Evolutionary conservation across 352 stramenopile species (phyloP), one percentile per base, ranked within the genome.

Genomic region (Pythium periplocum): DNA sequence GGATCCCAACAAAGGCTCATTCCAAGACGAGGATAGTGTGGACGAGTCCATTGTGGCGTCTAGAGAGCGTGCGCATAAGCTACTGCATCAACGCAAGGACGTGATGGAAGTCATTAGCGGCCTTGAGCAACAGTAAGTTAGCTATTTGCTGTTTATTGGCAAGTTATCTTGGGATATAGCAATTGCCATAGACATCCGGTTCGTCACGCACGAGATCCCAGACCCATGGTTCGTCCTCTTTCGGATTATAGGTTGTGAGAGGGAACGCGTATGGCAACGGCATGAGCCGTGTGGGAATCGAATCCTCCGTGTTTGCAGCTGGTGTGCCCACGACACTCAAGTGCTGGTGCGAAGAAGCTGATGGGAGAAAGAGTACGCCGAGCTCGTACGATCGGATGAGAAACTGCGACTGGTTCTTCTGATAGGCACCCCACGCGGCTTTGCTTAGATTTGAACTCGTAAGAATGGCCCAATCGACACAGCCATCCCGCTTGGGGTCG

Each of bases 301-400:
- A 10, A 3, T 4, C 44, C 59, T 6, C 57, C 37, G 11, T 44
- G 35, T 45, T 46, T 56, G 53, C 57, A 7, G 52, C 53, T 56
- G 62, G 65, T 42, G 66, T 86, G 9, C 61, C 68, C 38, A 80
- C 45, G n/a, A 68, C 68, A 33, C 58, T 49, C 45, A 87, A 51
- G 48, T 46, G 67, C 26, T 48, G 44, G 4, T 49, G 38, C 38
- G 7, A 8, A 42, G 33, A 4, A 48, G 40, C 35, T 31, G 35
- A 36, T 10, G 80, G 77, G 4, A 91, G 51, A 45, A 91, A 91
- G 43, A 93, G 67, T 17, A 93, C 71, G 0, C 83, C 83, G 3
- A 93, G 64, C 49, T 93, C 83, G 59, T 92, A 93, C 1, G 81
- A 91, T 17, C 83, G 72, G 49, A 93, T 84, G 77, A 90, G 88